Evolutionary conservation across 2,329 filamentous ascomycete genomes (phyloP), one percentile per base, ranked within the genome.

Genomic region (Chaetothyriales sp.): DNA sequence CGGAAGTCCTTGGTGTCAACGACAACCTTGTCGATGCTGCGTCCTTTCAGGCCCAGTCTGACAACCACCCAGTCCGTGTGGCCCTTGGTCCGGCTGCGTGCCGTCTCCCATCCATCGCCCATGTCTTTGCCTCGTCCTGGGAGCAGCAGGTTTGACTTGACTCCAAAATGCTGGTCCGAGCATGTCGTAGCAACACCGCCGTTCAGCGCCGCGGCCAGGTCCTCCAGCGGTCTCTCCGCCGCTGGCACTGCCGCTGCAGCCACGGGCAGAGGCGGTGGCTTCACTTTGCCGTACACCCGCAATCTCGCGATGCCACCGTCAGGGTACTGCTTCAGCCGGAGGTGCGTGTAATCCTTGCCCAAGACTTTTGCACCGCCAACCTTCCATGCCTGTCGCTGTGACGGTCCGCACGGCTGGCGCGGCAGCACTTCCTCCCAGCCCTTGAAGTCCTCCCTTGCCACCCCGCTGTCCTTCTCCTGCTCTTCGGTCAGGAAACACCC

Each of bases 51-150:
- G 7, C 69, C 69, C 22, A 71, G 61, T 51, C 64, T 63, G 50
- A 69, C 54, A 51, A 70, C 66, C 0, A 64, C 68, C 69, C 69
- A 70, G 59, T 71, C 69, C 7, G 66, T 65, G 54, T 71, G 68
- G 15, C 65, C 66, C n/a, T 62, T 60, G 1, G 57, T 60, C 18
- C 69, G 64, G 40, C 66, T 69, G 19, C 69, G 63, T 8, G 66
- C 65, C 4, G 69, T 71, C 56, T 71, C 69, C 69, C 69, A 71
- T 1, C 69, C 69, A 55, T 71, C 69, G 9, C 69, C 68, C 69
- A 71, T 71, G 50, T 71, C 65, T 58, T 67, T 65, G 7, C 69
- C 69, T 7, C 69, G 63, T n/a, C 69, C 69, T 10, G 69, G 69
- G 2, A 71, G 61, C 9, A 71, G 54, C 18, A 69, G 57, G 51